Conservation (phyloP, 495 filamentous ascomycete genomes). For the Penicillium chermesinum region DNA sequence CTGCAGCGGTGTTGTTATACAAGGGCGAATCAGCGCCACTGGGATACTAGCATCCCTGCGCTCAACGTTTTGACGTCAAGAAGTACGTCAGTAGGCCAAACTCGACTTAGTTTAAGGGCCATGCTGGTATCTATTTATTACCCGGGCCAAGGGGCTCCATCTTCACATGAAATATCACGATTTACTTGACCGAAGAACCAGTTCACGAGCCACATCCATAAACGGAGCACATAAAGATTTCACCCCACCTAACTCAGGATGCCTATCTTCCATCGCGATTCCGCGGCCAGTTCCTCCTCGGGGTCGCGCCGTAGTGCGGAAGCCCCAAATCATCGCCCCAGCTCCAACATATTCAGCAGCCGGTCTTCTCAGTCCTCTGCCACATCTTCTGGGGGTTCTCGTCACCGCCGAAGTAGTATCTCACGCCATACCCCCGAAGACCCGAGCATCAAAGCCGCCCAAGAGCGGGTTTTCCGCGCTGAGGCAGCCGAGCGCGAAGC, state of each 20-base stretch:
- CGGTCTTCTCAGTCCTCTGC: conserved; percentile 10
- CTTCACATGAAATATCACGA: too few species aligned
- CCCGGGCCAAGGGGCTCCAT: neutral
- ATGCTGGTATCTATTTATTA: neutral
- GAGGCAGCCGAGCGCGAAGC: conserved; percentile 59
- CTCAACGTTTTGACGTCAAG: neutral
- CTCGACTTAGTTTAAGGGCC: neutral
- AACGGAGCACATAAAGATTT: too few species aligned
- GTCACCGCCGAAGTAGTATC: conserved; percentile 40
- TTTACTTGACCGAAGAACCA: too few species aligned
- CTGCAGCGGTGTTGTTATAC: neutral
- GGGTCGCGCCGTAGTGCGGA: conserved; percentile 18
- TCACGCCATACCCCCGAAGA: conserved; percentile 50
- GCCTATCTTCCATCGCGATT: conserved; percentile 25
- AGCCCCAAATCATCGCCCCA: conserved; percentile 7
- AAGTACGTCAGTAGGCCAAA: neutral
- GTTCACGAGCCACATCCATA: too few species aligned
- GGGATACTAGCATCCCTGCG: neutral
- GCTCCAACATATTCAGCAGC: conserved; percentile 8
- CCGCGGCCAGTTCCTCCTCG: conserved; percentile 15
- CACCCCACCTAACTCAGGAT: neutral
- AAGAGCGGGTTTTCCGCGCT: conserved; percentile 52
- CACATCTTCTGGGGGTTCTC: conserved; percentile 20
- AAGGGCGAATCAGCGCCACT: too few species aligned
- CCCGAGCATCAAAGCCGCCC: conserved; percentile 52